Percentiles rank a stretch among this genome's conserved stretches.
Evolutionary conservation across 257 asterid species (phyloP).

Genomic region (Rubia yunnanensis): DNA sequence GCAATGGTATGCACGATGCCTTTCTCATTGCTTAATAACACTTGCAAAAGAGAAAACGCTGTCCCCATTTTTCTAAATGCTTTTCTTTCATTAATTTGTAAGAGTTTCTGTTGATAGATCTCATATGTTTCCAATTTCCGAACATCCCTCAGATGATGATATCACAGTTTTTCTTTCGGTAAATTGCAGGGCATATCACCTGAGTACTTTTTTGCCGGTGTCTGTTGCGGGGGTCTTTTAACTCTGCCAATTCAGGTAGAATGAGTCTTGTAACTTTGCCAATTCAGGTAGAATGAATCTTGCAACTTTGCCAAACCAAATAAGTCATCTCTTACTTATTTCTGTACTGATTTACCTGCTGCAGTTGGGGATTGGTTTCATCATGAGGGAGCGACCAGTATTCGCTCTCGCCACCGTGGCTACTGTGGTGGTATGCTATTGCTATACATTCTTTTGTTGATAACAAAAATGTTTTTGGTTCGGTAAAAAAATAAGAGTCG

Average conservation of each 20-base stretch:
- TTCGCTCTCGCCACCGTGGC: conserved; percentile 83
- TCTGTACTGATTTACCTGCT: conserved; percentile 4
- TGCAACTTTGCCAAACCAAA: conserved; percentile 9
- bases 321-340: conserved; percentile 10
- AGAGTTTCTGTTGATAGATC: not conserved
- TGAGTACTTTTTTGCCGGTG: conserved; percentile 81
- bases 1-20: conserved; percentile 52
- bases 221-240: conserved; percentile 81
- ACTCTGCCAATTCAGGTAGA: conserved; percentile 79
- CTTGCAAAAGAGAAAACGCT: conserved; percentile 4
- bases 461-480: not conserved
- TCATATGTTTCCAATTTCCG: not conserved
- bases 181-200: conserved; percentile 64
- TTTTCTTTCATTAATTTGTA: not conserved
- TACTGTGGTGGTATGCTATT: conserved; percentile 51
- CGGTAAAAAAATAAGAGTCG: not conserved
- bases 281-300: conserved; percentile 44
- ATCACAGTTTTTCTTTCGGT: conserved; percentile 8
- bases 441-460: too few species aligned
- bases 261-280: conserved; percentile 60
- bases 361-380: conserved; percentile 73
- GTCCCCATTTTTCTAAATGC: conserved; percentile 1
- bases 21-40: conserved; percentile 1
- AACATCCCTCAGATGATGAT: not conserved
- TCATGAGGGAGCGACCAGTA: conserved; percentile 68